Evolutionary conservation across 345 rosid genomes (phyloP), one percentile per base, ranked within the genome.

Genomic region (Leavenworthia alabamica): DNA sequence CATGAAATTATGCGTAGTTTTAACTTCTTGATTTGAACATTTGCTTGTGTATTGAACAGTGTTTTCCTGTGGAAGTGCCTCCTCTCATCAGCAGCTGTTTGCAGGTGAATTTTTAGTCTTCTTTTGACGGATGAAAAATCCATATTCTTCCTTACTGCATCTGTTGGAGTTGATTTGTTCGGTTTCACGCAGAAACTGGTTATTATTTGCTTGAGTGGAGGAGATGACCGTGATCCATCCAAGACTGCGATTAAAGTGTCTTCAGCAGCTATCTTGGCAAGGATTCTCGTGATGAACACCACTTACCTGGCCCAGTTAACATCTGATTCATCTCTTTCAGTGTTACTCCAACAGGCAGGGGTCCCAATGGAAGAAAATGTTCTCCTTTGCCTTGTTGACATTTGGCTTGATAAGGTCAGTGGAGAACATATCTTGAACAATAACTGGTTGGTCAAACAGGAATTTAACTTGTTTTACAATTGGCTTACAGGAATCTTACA

Each of bases 321-420:
- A 46, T 82, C 96, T 27, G 96, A 87, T 23, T 80, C 91, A 60
- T 87, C 96, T 59, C 97, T 93, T 56, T 64, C 79, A 33, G 54
- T 71, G 44, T 78, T 82, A 67, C 80, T 85, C 43, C 96, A 87
- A 84, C 95, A 82, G 70, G 83, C 92, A 35, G 88, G 96, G 65
- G 78, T 75, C 32, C 36, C 79, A 46, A 45, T 81, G 57, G 86
- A 83, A 66, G 97, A 89, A 45, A 87, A 76, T 48, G 66, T 87
- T 62, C 92, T 93, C 71, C 88, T 93, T 63, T 82, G 86, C 76
- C 81, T 93, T 32, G 82, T 80, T 47, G 99, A 93, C 79, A 68
- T 89, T 66, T 93, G 99, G 99, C 90, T 93, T 52, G 97, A 89
- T 83, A 87, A 82, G 97, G 99, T 93, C 59, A 56, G 85, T 56